Base-by-base conservation (phyloP, 345 rosid species). In the Gynandropsis gynandra region DNA sequence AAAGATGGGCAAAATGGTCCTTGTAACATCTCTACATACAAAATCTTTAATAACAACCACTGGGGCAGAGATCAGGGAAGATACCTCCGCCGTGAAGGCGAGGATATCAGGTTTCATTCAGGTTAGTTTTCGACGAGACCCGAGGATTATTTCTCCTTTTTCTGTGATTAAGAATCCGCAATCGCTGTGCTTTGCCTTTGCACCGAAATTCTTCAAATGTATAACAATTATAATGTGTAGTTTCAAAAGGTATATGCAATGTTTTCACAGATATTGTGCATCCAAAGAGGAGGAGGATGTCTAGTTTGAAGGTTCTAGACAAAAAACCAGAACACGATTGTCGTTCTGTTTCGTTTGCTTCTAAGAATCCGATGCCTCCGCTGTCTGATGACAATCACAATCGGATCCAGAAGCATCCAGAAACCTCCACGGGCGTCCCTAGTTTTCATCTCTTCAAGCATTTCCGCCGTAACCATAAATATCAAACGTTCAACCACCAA, bases 311-410 rank as follows among this genome's bases (percentile, higher is more conserved):
- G 29, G 29, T 24, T 5, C 5, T 2, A 2, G 5, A 24, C 29
- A 24, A 2, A 2, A 5, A 24, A 24, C 5, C 29, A 24, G 29
- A 24, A 2, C 29, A 24, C 2, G 29, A 24, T 2, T 2, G 29
- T 24, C 29, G 29, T 24, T 24, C 29, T 24, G 4, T 24, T 24
- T 24, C 29, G 29, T 5, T 24, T 5, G 2, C 5, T 2, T 24
- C 29, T 24, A 24, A 24, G 5, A 2, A 24, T 24, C 5, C 29
- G 5, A 5, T 5, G 29, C 29, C 29, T 24, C 80, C 85, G 4
- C 81, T 69, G 56, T 83, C 85, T 42, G 93, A 83, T 60, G 85
- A 73, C 58, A 87, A 83, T 21, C 83, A 71, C 61, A 56, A 66
- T 13, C 70, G 76, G 1, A 65, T 48, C n/a, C 35, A 46, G 37